These are phyloP conservation scores for Handroanthus guayacan DNA, from an alignment of 257 asterid species.

Conservation along the genomic window DNA sequence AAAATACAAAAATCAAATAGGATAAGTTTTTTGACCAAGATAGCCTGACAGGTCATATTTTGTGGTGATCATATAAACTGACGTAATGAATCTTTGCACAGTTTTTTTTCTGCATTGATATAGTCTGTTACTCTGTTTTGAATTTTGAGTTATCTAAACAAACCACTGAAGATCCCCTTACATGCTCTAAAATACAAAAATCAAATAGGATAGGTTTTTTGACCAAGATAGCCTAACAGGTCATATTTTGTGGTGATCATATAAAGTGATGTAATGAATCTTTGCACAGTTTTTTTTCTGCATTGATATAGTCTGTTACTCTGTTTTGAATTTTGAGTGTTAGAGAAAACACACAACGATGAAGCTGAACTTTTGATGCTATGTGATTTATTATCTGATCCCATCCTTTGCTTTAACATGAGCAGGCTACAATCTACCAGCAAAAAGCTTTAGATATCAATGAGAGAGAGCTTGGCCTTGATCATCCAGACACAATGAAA, in stretches of 20 bases:
- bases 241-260: not conserved
- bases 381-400: conserved; percentile 29
- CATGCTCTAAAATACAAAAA: conserved; percentile 10
- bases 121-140: too few species aligned
- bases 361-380: not conserved
- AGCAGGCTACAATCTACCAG: conserved; percentile 83
- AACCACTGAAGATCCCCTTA: not conserved
- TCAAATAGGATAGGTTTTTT: conserved; percentile 11
- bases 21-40: conserved; percentile 12
- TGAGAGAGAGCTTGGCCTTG: conserved; percentile 87
- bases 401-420: conserved; percentile 22
- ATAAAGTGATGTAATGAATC: conserved; percentile 9
- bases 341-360: not conserved
- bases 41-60: not conserved
- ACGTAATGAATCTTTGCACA: conserved; percentile 4
- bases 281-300: not conserved
- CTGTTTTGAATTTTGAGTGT: too few species aligned
- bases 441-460: conserved; percentile 86
- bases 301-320: too few species aligned
- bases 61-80: not conserved
- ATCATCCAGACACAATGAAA: conserved; percentile 93
- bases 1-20: conserved; percentile 7
- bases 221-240: not conserved
- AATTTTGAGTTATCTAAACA: not conserved
- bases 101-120: not conserved